Evolutionary conservation across 2,329 filamentous ascomycete genomes (phyloP), one percentile per base, ranked within the genome.

Genomic region (Aspergillus neotritici): DNA sequence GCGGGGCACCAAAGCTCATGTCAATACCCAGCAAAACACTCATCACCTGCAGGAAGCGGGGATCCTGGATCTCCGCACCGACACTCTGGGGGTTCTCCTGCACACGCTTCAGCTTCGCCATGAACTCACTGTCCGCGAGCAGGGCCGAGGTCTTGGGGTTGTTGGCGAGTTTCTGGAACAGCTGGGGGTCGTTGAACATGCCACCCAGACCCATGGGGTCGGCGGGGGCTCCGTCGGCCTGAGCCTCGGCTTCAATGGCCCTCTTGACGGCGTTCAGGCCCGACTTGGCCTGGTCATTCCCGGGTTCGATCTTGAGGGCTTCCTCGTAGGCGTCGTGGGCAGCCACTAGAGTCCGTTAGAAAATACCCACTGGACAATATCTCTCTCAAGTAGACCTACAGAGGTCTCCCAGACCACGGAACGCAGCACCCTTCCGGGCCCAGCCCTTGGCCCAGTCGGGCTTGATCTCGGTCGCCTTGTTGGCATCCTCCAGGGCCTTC

Each of bases 401-500:
- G 15, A 97, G 77, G 64, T 98, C 88, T 40, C 90, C 87, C 47
- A 83, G 74, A 35, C 93, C 93, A 67, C 95, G 93, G 29, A 90
- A 77, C 43, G 93, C 93, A 51, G 89, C 84, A 54, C 91, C 93
- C 68, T 96, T 96, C 48, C 93, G 83, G 46, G 86, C 84, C 85
- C 88, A 96, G 54, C 93, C 93, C 73, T 97, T 97, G 47, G 88
- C 83, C 93, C 93, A 98, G 75, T 97, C 93, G 10, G 91, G 86
- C 77, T 98, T 97, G 67, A 98, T 75, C 70, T 94, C 81, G 43
- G 86, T 94, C 3, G 88, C 93, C 78, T 96, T 96, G 63, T 84
- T 84, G 45, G 93, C 93, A 76, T 98, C 93, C 51, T 85, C 77
- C 17, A 97, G 74, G 14, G 93, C 93, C 55, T 84, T 79, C 51